These are phyloP conservation scores for Populus tomentosa DNA, from an alignment of 441 rosid genomes.

Conservation along the genomic window DNA sequence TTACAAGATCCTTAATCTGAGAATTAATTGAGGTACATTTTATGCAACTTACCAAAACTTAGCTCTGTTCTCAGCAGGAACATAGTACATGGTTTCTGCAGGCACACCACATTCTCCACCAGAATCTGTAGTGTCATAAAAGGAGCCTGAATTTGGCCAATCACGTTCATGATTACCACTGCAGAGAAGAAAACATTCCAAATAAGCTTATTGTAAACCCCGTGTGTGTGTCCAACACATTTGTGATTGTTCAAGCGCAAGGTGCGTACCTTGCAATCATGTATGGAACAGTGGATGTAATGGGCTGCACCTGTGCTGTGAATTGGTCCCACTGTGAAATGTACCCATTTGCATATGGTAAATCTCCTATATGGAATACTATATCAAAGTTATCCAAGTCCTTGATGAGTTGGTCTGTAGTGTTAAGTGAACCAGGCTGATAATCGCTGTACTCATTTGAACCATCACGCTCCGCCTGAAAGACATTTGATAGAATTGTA, in stretches of 20 bases:
- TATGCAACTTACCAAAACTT: conserved; percentile 67
- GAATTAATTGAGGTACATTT: background rate
- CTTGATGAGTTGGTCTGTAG: conserved; percentile 71
- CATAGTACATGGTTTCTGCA: conserved; percentile 83
- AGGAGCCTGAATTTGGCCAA: conserved; percentile 84
- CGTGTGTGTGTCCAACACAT: background rate
- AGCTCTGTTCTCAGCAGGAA: conserved; percentile 90
- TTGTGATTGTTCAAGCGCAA: background rate
- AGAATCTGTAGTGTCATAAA: conserved; percentile 63
- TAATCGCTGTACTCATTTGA: conserved; percentile 77
- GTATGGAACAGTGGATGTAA: conserved; percentile 73
- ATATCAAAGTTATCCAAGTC: conserved; percentile 65
- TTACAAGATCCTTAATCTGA: background rate
- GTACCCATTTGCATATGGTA: conserved; percentile 81
- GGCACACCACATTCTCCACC: conserved; percentile 97
- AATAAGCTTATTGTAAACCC: background rate
- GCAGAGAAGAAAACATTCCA: conserved; percentile 17
- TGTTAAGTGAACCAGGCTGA: conserved; percentile 78
- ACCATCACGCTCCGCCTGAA: conserved; percentile 93
- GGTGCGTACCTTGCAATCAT: conserved; percentile 72
- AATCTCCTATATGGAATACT: conserved; percentile 87
- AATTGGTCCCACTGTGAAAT: conserved; percentile 98
- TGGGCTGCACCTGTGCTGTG: conserved; percentile 89
- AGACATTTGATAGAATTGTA: conserved; percentile 9
- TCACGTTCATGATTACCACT: conserved; percentile 96